Evolutionary conservation across 305 asterid genomes (phyloP).

Genomic region (Nicotiana rustica): DNA sequence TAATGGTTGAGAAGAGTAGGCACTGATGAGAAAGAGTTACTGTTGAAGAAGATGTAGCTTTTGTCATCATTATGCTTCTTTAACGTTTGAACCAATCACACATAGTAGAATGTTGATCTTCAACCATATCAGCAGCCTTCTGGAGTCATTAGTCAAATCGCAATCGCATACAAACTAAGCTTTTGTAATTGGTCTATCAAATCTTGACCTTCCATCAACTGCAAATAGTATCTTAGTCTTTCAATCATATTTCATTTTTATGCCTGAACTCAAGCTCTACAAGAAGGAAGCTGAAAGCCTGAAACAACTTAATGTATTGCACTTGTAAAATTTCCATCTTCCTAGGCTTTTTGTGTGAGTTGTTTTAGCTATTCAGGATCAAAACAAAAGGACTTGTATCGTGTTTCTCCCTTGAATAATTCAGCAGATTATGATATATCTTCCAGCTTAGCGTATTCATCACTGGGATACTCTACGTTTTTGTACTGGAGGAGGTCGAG

Average conservation of each 20-base stretch:
- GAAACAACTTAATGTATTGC: background rate
- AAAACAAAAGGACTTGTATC: background rate
- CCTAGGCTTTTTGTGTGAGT: background rate
- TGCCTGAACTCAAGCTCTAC: background rate
- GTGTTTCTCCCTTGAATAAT: background rate
- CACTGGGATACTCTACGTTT: background rate
- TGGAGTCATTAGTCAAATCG: background rate
- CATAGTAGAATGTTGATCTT: background rate
- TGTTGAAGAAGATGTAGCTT: background rate
- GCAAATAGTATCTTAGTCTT: background rate
- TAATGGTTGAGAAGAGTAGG: slow-evolving; percentile 9
- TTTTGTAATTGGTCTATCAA: background rate
- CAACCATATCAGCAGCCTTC: background rate
- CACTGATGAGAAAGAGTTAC: background rate
- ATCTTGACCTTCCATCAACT: background rate
- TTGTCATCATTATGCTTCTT: background rate
- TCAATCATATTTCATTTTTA: background rate
- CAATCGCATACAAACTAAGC: background rate
- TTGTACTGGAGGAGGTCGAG: background rate
- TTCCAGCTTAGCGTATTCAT: background rate
- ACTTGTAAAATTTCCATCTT: background rate
- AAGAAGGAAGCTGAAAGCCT: background rate
- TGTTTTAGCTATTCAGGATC: background rate
- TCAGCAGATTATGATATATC: background rate
- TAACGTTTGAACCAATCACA: background rate